A percentile compares a stretch with the other conserved stretches of the same genome.
Conservation (phyloP, 495 filamentous ascomycete genomes). For the Penicillium fimorum region DNA sequence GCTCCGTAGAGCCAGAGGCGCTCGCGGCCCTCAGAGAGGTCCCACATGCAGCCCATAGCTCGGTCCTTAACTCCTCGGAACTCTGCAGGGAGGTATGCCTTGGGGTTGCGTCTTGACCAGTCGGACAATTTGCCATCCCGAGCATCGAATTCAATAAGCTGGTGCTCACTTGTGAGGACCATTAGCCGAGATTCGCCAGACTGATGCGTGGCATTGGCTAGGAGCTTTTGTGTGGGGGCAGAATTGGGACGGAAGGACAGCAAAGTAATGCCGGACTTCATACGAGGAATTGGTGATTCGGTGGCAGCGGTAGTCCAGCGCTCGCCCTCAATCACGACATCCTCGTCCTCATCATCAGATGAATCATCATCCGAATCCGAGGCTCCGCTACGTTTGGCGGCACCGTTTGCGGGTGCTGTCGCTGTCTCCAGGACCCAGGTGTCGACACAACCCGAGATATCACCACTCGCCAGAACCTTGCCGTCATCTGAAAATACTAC, state of each 20-base stretch:
- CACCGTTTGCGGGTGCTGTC: conserved; percentile 39
- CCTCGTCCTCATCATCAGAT: conserved; percentile 49
- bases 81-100: conserved; percentile 65
- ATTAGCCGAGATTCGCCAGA: conserved; percentile 61
- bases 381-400: conserved; percentile 26
- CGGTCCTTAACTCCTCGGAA: conserved; percentile 71
- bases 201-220: conserved; percentile 39
- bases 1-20: conserved; percentile 84
- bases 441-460: conserved; percentile 83
- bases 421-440: conserved; percentile 70
- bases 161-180: conserved; percentile 70
- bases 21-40: conserved; percentile 53
- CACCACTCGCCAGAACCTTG: conserved; percentile 70
- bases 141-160: conserved; percentile 75
- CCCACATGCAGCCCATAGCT: conserved; percentile 84
- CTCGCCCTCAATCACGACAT: conserved; percentile 44
- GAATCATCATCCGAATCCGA: conserved; percentile 51
- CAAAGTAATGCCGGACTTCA: conserved; percentile 65
- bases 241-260: conserved; percentile 68
- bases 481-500: conserved; percentile 79
- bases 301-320: conserved; percentile 67
- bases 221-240: conserved; percentile 22
- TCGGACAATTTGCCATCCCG: conserved; percentile 69
- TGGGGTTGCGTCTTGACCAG: conserved; percentile 84
- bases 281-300: conserved; percentile 71